Evolutionary conservation across 371 early-diverging fungal species (phyloP).

Genomic region (Mortierella sp.): DNA sequence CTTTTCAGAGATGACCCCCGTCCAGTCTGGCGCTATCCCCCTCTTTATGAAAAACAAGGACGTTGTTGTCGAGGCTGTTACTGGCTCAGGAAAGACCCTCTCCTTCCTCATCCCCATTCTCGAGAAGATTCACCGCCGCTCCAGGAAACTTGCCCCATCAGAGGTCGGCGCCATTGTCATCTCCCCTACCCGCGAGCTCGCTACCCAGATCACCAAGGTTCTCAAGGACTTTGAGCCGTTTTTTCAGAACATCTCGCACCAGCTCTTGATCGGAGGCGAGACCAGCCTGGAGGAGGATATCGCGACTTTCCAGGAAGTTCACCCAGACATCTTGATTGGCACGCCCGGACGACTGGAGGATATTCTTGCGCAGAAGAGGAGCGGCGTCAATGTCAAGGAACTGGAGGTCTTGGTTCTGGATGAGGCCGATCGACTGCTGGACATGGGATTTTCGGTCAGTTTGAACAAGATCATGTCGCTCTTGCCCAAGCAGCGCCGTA

Average conservation of each 20-base stretch:
- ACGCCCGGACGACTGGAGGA: conserved; percentile 98
- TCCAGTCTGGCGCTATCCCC: conserved; percentile 92
- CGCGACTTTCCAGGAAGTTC: conserved; percentile 64
- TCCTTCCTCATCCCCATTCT: conserved; percentile 97
- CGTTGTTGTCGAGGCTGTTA: conserved; percentile 99
- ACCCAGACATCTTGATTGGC: conserved; percentile 91
- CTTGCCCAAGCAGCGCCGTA: conserved; percentile 95
- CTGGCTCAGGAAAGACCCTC: conserved; percentile 99
- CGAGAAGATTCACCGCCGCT: conserved; percentile 82
- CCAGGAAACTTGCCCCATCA: conserved; percentile 69
- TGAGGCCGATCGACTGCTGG: conserved; percentile 93
- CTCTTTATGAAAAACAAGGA: conserved; percentile 94
- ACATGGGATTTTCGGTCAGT: conserved; percentile 93
- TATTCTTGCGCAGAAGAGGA: conserved; percentile 69
- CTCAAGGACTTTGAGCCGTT: conserved; percentile 69
- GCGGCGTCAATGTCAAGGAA: conserved; percentile 77
- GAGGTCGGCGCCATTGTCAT: conserved; percentile 95
- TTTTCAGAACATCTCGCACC: conserved; percentile 50
- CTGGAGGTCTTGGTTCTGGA: conserved; percentile 94
- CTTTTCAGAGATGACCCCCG: conserved; percentile 86
- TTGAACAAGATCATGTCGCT: conserved; percentile 83
- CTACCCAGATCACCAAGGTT: conserved; percentile 91
- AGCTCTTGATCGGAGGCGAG: conserved; percentile 67
- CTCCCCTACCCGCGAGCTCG: conserved; percentile 96
- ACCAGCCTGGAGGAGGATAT: conserved; percentile 77